These are phyloP conservation scores for Saccharomycopsis schoenii DNA, from an alignment of 805 yeast genomes.

Conservation along the genomic window DNA sequence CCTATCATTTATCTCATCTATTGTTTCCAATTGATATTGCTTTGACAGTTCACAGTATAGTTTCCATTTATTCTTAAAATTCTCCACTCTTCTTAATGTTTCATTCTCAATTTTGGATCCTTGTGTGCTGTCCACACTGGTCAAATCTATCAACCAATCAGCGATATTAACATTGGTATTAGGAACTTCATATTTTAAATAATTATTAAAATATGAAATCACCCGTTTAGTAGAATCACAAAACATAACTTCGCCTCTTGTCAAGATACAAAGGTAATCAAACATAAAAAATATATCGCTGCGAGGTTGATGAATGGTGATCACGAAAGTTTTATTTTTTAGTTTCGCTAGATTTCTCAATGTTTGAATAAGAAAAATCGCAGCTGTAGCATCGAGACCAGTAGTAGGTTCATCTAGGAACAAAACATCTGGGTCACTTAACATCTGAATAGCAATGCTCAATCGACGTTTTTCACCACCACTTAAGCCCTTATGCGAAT, in stretches of 20 bases:
- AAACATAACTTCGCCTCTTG: conserved; percentile 49
- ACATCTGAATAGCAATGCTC: conserved; percentile 67
- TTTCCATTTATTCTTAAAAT: conserved; percentile 33
- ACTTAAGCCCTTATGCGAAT: conserved; percentile 45
- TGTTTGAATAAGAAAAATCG: conserved; percentile 51
- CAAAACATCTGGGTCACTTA: conserved; percentile 65
- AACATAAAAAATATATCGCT: conserved; percentile 62
- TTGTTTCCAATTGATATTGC: conserved; percentile 5
- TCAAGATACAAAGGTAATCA: conserved; percentile 57
- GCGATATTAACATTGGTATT: conserved; percentile 45
- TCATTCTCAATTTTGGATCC: conserved; percentile 27
- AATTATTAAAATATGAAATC: conserved; percentile 37
- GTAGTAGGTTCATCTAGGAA: conserved; percentile 87
- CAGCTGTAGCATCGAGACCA: conserved; percentile 73
- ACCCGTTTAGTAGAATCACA: conserved; percentile 39
- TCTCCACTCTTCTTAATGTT: conserved; percentile 28
- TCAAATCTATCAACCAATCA: conserved; percentile 46
- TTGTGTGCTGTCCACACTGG: conserved; percentile 43
- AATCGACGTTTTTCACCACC: conserved; percentile 81
- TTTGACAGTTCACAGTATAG: neutral
- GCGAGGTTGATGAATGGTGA: conserved; percentile 80
- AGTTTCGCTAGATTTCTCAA: conserved; percentile 45
- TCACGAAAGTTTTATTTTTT: conserved; percentile 59
- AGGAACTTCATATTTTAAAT: conserved; percentile 36
- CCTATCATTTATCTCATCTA: neutral